Base-by-base conservation (phyloP, 1,139 yeast species). In the Cylindricascospora bacillispora region DNA sequence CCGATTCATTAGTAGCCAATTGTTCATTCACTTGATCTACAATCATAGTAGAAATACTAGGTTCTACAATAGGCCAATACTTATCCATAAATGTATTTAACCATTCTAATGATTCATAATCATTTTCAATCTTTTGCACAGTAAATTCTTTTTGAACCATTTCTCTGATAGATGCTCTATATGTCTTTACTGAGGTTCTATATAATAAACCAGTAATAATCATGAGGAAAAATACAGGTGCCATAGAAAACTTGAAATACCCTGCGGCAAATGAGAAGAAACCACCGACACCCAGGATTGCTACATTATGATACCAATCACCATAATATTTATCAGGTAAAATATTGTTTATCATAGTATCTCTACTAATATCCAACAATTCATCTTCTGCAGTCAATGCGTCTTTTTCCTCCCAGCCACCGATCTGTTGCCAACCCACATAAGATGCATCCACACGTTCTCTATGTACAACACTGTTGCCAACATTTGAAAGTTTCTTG, bases 241-340 rank as follows among this genome's bases (percentile, higher is more conserved):
- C 89, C 36, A 85, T 49, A 5, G 83, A 71, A 44, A 85, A 77
- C 27, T 73, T 65, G 38, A 80, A 70, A 59, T 78, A 70, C 10
- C 95, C 97, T 26, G 81, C 52, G 6, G 78, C 39, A 78, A 92
- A 85, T 2, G 93, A 79, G 14, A 78, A 53, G 10, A 78, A 50
- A 0, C 78, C 83, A 2, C 80, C 80, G 5, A 66, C 56, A 19
- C 76, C 57, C 39, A 83, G 62, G 25, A 71, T 65, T 0, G 71
- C 95, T n/a, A 78, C 75, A 39, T 78, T 77, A 53, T 89, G 97
- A 53, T 76, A 89, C 97, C 97, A 89, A 46, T 89, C 95, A 32
- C 97, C 97, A 45, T 78, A 81, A n/a, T 70, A 68, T 22, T 57
- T 63, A 17, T 77, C 73, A 3, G 92, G 89, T 31, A 85, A 60